Base-by-base conservation (phyloP, 495 filamentous ascomycete genomes). In the Penicillium turbatum region DNA sequence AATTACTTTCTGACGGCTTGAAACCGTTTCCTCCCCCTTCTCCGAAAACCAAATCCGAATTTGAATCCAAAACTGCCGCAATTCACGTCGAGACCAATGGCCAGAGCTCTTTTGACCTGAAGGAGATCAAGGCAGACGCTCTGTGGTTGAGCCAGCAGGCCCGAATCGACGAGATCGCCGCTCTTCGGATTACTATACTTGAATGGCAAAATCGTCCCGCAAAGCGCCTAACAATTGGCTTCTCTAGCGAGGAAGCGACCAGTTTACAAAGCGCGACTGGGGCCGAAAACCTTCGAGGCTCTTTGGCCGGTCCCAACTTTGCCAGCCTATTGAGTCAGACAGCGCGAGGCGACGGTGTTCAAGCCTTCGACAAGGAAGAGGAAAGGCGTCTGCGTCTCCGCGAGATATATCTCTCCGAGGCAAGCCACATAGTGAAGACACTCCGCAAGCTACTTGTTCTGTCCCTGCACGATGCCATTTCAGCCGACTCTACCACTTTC, bases 41-140 rank as follows among this genome's bases (percentile, higher is more conserved):
- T 40, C 57, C 74, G 53, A 83, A 79, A 61, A 77, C 81, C 5
- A 92, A 86, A 66, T 66, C 76, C 39, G 83, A 82, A 21, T 96
- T 96, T 65, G 88, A 92, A 49, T 90, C 86, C 36, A 92, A 85
- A 69, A 97, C 90, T 1, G 86, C 92, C 15, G 85, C 92, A n/a
- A 95, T 97, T 47, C 86, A 96, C 66, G 84, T 91, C 39, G 80
- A 87, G 21, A 86, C 88, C 5, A 80, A 81, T 8, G 72, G 82
- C 19, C 82, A 84, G 57, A 79, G 81, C 13, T 78, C 79, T 26
- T 90, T 86, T 67, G 79, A 92, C 61, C 78, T 97, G 42, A 82
- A 86, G 21, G 79, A 89, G 68, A 84, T 97, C 62, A 96, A 95
- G 69, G 79, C 82, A 21, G 93, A 96, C 68, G 82, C 89, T 32